Evolutionary conservation across 1,284 basidiomycete species (phyloP).

Genomic region (Wallemia hederae): DNA sequence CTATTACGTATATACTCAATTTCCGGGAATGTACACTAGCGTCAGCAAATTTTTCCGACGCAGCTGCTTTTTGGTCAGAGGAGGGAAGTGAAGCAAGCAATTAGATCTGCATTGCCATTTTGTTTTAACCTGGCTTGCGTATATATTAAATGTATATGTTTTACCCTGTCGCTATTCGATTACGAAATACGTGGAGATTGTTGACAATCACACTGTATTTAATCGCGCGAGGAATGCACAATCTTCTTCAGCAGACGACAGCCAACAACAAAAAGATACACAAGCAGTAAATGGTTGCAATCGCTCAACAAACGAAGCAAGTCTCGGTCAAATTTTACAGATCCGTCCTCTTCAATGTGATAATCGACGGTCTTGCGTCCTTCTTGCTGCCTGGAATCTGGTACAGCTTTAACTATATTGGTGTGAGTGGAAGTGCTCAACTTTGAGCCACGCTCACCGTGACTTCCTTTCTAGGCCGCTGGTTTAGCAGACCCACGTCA

Average conservation of each 20-base stretch:
- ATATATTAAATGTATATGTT: too few species aligned
- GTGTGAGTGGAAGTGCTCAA: conserved; percentile 8
- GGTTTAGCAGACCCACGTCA: conserved; percentile 8
- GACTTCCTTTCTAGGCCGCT: conserved; percentile 8
- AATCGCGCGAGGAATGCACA: too few species aligned
- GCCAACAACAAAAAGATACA: background rate
- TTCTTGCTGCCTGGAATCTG: conserved; percentile 16
- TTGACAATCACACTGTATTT: too few species aligned
- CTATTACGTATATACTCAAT: background rate
- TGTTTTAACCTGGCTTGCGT: too few species aligned
- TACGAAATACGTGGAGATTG: too few species aligned
- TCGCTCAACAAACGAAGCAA: background rate
- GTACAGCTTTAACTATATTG: conserved; percentile 12
- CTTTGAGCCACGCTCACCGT: background rate
- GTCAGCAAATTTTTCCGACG: background rate
- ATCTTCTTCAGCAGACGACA: too few species aligned
- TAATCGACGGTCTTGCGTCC: conserved; percentile 14
- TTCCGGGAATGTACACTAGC: background rate
- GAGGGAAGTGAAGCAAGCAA: too few species aligned
- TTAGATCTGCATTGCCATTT: too few species aligned
- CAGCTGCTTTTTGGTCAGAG: too few species aligned
- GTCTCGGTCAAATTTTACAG: background rate
- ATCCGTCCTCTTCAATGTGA: conserved; percentile 9
- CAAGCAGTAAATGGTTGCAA: background rate
- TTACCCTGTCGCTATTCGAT: too few species aligned